These are phyloP conservation scores for Solanum corneliomulleri DNA, from an alignment of 257 asterid genomes.

Conservation along the genomic window DNA sequence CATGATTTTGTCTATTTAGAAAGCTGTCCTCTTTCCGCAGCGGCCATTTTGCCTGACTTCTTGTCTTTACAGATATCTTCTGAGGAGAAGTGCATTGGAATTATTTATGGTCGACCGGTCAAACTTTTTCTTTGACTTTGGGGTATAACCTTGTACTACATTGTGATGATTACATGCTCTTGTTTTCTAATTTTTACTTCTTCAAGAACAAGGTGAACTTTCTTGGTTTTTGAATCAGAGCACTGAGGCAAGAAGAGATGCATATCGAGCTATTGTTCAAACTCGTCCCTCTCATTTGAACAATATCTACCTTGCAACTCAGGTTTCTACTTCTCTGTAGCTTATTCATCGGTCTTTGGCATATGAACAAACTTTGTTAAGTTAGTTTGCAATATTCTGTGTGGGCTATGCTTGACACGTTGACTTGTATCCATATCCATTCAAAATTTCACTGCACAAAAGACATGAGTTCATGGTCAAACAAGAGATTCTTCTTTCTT, in stretches of 20 bases:
- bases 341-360: conserved; percentile 11
- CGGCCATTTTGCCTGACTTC: neutral
- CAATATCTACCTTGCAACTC: conserved; percentile 93
- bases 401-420: neutral
- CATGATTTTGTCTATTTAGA: neutral
- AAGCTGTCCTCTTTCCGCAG: neutral
- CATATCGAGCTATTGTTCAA: conserved; percentile 97
- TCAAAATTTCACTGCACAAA: neutral
- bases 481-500: neutral
- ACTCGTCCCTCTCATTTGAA: conserved; percentile 93
- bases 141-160: conserved; percentile 41
- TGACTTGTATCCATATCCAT: neutral
- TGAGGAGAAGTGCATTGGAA: conserved; percentile 98
- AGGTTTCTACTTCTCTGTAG: conserved; percentile 38
- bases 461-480: neutral
- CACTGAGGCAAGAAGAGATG: conserved; percentile 65
- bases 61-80: conserved; percentile 56
- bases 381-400: neutral
- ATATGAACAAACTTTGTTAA: neutral
- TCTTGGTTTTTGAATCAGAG: conserved; percentile 34
- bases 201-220: conserved; percentile 5
- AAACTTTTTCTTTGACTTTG: conserved; percentile 93
- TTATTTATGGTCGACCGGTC: conserved; percentile 95
- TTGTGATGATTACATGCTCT: neutral
- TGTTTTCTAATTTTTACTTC: neutral